Percentiles rank a stretch among this genome's conserved stretches.
phyloP scores from a whole-genome alignment of 2,329 filamentous ascomycete species.

The Moelleriella libera region DNA sequence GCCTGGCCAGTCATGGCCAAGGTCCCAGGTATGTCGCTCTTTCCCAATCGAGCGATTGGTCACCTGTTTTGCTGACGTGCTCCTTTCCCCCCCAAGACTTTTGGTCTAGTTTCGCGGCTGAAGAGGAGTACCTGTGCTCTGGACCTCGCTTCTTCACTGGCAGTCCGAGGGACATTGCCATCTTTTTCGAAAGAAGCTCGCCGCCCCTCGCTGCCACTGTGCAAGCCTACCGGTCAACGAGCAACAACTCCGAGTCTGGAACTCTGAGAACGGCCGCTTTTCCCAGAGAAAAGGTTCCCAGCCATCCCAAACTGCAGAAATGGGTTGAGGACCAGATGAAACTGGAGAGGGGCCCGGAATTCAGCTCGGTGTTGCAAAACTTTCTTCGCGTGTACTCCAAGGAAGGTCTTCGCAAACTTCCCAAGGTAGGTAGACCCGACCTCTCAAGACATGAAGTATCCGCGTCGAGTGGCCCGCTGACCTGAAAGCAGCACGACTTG shows the following conservation, averaged over 20 bases:
- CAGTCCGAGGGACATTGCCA: constrained; percentile 19
- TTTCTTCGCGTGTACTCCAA: constrained; percentile 22
- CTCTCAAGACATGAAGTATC: neutral
- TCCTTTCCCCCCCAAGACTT: constrained; percentile 14
- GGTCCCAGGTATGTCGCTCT: constrained; percentile 17
- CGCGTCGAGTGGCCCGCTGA: constrained; percentile 5
- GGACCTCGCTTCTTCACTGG: constrained; percentile 22
- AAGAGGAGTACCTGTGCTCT: constrained; percentile 18
- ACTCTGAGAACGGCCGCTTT: constrained; percentile 21
- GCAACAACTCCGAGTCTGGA: constrained; percentile 13
- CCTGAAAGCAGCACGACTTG: constrained; percentile 21
- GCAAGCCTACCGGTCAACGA: constrained; percentile 20
- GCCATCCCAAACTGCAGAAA: constrained; percentile 16
- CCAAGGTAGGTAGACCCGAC: constrained; percentile 17
- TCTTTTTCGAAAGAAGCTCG: constrained; percentile 22
- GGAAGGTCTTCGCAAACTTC: constrained; percentile 18
- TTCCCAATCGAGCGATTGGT: constrained; percentile 5
- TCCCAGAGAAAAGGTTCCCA: constrained; percentile 21
- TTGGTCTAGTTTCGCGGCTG: constrained; percentile 19
- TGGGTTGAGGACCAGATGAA: constrained; percentile 25
- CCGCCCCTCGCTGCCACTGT: constrained; percentile 23
- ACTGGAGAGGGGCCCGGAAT: constrained; percentile 16
- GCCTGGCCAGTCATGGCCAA: constrained; percentile 23
- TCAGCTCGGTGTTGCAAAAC: constrained; percentile 19
- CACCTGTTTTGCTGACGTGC: constrained; percentile 1